Conservation (phyloP, 2,329 filamentous ascomycete species). For the Neocatenulostroma microsporum region DNA sequence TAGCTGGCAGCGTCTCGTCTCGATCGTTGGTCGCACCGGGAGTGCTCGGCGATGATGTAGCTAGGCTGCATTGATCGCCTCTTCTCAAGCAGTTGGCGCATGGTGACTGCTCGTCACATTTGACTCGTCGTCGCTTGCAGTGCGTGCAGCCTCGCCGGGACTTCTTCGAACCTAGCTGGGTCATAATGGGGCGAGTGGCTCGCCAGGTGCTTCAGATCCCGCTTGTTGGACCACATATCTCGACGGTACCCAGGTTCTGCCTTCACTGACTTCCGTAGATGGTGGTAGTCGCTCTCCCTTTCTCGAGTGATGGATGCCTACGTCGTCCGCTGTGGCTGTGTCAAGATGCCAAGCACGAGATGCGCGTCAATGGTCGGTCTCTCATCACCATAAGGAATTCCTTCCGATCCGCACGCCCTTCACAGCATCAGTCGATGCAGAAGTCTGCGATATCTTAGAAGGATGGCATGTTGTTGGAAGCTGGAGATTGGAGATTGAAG, state of each 20-base stretch:
- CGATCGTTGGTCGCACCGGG: not conserved
- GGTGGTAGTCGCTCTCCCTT: too few relatives aligned
- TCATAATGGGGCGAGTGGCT: constrained; percentile 8
- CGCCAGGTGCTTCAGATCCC: not conserved
- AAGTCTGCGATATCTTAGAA: too few relatives aligned
- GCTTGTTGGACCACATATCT: not conserved
- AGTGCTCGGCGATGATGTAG: not conserved
- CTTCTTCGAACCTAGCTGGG: constrained; percentile 20
- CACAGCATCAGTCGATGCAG: too few relatives aligned
- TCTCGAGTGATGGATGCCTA: too few relatives aligned
- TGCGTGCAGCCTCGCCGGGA: constrained; percentile 21
- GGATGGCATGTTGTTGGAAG: too few relatives aligned
- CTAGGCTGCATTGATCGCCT: constrained; percentile 17
- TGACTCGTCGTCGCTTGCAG: constrained; percentile 24
- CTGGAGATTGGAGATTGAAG: too few relatives aligned
- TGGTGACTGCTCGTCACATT: constrained; percentile 23
- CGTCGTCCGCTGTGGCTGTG: not conserved
- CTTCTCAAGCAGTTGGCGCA: constrained; percentile 16
- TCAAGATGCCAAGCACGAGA: too few relatives aligned
- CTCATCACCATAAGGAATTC: too few relatives aligned
- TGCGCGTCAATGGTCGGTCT: too few relatives aligned
- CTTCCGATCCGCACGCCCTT: too few relatives aligned
- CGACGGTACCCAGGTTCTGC: too few relatives aligned
- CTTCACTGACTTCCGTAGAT: too few relatives aligned
- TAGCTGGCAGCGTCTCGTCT: constrained; percentile 5